phyloP scores from a whole-genome alignment of 1,284 basidiomycete species.

The Ganoderma resinaceum region DNA sequence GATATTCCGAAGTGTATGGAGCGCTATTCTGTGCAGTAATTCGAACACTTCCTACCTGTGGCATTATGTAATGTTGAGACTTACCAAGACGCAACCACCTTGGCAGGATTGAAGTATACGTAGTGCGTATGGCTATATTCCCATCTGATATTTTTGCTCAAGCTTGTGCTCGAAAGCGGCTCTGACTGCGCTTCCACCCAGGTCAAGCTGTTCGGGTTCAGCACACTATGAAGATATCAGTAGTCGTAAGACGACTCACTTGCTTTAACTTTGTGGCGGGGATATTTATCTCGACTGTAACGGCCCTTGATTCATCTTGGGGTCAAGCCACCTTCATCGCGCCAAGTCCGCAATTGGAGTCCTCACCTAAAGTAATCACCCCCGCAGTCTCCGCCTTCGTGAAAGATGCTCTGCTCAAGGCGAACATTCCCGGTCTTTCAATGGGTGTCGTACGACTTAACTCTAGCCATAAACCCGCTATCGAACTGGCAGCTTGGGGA shows the following conservation, averaged over 20 bases:
- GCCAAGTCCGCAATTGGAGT: background rate
- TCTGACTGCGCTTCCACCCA: background rate
- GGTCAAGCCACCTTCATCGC: background rate
- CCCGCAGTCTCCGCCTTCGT: slow-evolving; percentile 32
- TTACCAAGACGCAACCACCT: background rate
- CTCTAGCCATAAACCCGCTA: slow-evolving; percentile 9
- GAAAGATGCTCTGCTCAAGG: slow-evolving; percentile 24
- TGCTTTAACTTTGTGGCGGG: background rate
- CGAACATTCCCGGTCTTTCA: slow-evolving; percentile 35
- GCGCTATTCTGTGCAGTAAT: background rate
- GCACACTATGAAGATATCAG: background rate
- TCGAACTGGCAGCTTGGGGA: slow-evolving; percentile 39
- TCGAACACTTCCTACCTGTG: background rate
- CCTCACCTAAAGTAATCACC: slow-evolving; percentile 25
- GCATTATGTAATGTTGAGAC: background rate
- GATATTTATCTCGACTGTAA: background rate
- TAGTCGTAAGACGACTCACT: background rate
- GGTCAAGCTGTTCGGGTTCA: too few relatives aligned
- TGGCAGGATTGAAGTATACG: too few relatives aligned
- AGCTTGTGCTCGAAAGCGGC: background rate
- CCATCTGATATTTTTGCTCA: background rate
- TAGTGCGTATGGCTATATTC: background rate
- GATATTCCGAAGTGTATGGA: background rate
- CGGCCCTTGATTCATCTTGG: background rate
- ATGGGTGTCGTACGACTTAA: slow-evolving; percentile 34